Evolutionary conservation across 176 grass and related monocot species (phyloP), one percentile per base, ranked within the genome.

Genomic region (Olyra latifolia): DNA sequence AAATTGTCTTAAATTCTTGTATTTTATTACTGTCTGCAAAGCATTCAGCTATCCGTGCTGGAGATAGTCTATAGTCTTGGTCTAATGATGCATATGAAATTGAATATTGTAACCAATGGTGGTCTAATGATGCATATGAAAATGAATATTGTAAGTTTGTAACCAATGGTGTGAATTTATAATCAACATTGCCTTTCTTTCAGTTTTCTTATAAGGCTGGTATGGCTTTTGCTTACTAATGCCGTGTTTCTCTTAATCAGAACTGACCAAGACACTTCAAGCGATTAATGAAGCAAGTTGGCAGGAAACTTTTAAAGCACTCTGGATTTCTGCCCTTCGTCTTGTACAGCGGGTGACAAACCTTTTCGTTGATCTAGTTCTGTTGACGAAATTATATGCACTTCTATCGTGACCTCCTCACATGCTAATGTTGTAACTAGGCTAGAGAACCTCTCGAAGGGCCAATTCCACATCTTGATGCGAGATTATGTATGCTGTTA

Each of bases 261-360:
- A 95, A 83, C 62, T 82, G 75, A 88, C 84, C 28, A 93, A 91
- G 88, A 95, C 96, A 55, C 85, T 93, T 66, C 88, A 91, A 91
- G 79, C 85, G 75, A 78, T 95, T 83, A 99, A 99, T 47, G 88
- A 93, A 74, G 90, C 96, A 80, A 93, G 86, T 71, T 99, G 96
- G 96, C 96, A 95, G 48, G 96, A 99, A 73, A 99, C 92, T 28
- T 99, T 99, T 85, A 91, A 91, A 87, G 92, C 96, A 85, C 86
- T 99, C 55, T 99, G 96, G 96, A 80, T 99, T 81, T 91, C 96
- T 62, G 90, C 88, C 58, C 88, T 99, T 91, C 90, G 92, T 66
- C 92, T 99, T 64, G 68, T 99, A 65, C 96, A 99, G 50, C 84
- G 92, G 88, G 96, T 99, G 84, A 85, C 76, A 69, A 32, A 62